Percentiles rank a stretch among this genome's conserved stretches.
phyloP scores from a whole-genome alignment of 768 basidiomycete species.

The Tremella yokohamensis region DNA sequence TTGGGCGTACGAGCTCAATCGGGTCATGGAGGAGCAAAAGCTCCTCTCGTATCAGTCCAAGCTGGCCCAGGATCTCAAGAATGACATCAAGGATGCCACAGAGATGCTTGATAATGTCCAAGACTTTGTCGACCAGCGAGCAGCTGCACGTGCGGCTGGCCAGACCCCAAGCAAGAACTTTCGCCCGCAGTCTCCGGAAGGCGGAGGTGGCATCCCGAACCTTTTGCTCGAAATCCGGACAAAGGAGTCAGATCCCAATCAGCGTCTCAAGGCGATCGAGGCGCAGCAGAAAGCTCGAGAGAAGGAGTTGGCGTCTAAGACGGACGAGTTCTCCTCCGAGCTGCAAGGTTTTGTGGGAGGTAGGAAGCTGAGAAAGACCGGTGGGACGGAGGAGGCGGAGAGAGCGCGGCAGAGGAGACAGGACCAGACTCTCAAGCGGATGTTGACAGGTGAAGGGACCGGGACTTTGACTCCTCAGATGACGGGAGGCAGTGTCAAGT shows the following conservation, averaged over 20 bases:
- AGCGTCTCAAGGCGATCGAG: conserved; percentile 86
- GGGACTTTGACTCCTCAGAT: conserved; percentile 24
- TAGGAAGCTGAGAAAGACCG: conserved; percentile 91
- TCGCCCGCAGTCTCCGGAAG: conserved; percentile 64
- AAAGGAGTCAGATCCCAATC: conserved; percentile 73
- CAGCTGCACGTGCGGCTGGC: neutral
- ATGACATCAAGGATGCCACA: conserved; percentile 83
- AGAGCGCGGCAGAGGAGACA: conserved; percentile 78
- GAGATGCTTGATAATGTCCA: conserved; percentile 88
- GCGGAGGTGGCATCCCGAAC: conserved; percentile 66
- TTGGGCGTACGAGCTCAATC: conserved; percentile 93
- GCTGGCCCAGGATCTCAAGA: conserved; percentile 77
- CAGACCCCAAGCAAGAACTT: conserved; percentile 55
- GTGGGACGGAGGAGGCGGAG: conserved; percentile 87
- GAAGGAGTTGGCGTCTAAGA: conserved; percentile 61
- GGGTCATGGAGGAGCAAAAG: conserved; percentile 95
- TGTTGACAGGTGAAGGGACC: conserved; percentile 58
- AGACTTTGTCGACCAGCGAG: conserved; percentile 61
- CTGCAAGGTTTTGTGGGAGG: conserved; percentile 77
- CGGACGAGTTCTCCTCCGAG: conserved; percentile 76
- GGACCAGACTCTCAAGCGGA: conserved; percentile 79
- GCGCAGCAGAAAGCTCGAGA: conserved; percentile 76
- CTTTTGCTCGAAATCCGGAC: conserved; percentile 79
- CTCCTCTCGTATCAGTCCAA: conserved; percentile 90
- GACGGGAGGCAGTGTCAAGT: conserved; percentile 20